A percentile compares a stretch with the other conserved stretches of the same genome.
Evolutionary conservation across 1,284 basidiomycete genomes (phyloP).

Genomic region (Erythrobasidium hasegawianum): DNA sequence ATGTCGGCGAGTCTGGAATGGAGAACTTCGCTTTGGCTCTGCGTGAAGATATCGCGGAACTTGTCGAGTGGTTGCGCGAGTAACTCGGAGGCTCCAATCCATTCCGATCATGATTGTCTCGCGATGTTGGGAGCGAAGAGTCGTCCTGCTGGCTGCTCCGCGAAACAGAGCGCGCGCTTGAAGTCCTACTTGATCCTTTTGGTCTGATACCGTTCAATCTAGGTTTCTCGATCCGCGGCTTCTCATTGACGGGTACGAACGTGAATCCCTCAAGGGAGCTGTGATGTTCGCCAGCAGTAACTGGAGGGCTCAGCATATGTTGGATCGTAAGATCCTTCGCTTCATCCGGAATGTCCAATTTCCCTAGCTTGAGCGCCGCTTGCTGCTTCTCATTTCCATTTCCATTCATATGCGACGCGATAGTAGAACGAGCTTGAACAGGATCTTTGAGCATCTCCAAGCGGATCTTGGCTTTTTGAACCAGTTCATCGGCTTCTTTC

Average conservation of each 20-base stretch:
- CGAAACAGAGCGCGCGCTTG: too few relatives aligned
- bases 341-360: neutral
- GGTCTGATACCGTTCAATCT: too few relatives aligned
- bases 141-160: too few relatives aligned
- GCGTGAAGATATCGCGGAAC: neutral
- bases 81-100: too few relatives aligned
- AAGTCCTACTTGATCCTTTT: too few relatives aligned
- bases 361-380: slow-evolving; percentile 6
- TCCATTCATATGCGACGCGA: slow-evolving; percentile 12
- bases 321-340: slow-evolving; percentile 7
- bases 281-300: too few relatives aligned
- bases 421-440: neutral
- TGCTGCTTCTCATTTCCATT: neutral
- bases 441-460: slow-evolving; percentile 20
- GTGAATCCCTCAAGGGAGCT: too few relatives aligned
- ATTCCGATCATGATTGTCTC: too few relatives aligned
- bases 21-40: neutral
- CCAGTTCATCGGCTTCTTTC: slow-evolving; percentile 40
- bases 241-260: too few relatives aligned
- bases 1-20: slow-evolving; percentile 1
- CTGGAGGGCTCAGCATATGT: neutral
- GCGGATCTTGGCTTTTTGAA: slow-evolving; percentile 36
- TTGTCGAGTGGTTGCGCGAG: too few relatives aligned
- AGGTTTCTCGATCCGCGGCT: too few relatives aligned
- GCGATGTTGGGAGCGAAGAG: too few relatives aligned